Evolutionary conservation across 352 stramenopile species (phyloP).

Genomic region (Phytophthora vignae): DNA sequence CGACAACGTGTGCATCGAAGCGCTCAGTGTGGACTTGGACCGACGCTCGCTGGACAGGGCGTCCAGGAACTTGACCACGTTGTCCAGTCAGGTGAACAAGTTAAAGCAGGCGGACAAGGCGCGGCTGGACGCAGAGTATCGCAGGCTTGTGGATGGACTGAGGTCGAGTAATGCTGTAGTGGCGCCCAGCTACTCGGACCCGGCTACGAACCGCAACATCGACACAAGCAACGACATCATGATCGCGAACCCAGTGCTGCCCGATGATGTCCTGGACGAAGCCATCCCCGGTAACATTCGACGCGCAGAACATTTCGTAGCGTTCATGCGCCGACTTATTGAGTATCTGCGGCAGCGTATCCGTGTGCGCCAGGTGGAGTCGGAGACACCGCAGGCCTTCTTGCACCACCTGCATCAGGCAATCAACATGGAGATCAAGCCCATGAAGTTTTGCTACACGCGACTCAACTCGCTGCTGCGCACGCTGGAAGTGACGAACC

Average conservation of each 20-base stretch:
- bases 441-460: constrained; percentile 98
- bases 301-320: constrained; percentile 98
- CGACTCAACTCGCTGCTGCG: constrained; percentile 96
- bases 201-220: constrained; percentile 48
- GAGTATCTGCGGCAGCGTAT: constrained; percentile 93
- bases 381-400: constrained; percentile 97
- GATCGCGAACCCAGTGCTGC: constrained; percentile 85
- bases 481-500: constrained; percentile 97
- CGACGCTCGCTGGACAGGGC: constrained; percentile 92
- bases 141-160: constrained; percentile 95
- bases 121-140: constrained; percentile 95
- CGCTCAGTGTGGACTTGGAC: constrained; percentile 97
- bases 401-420: constrained; percentile 94
- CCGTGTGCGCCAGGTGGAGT: constrained; percentile 92
- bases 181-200: constrained; percentile 58
- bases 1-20: constrained; percentile 99
- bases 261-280: constrained; percentile 96
- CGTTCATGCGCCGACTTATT: constrained; percentile 97
- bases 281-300: constrained; percentile 98
- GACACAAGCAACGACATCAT: constrained; percentile 72
- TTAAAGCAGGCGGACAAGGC: constrained; percentile 93
- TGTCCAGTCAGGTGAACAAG: constrained; percentile 80
- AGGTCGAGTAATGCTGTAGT: constrained; percentile 89
- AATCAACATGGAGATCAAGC: constrained; percentile 96
- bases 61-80: constrained; percentile 88